phyloP scores from a whole-genome alignment of 805 yeast species.

The Metschnikowia orientalis region DNA sequence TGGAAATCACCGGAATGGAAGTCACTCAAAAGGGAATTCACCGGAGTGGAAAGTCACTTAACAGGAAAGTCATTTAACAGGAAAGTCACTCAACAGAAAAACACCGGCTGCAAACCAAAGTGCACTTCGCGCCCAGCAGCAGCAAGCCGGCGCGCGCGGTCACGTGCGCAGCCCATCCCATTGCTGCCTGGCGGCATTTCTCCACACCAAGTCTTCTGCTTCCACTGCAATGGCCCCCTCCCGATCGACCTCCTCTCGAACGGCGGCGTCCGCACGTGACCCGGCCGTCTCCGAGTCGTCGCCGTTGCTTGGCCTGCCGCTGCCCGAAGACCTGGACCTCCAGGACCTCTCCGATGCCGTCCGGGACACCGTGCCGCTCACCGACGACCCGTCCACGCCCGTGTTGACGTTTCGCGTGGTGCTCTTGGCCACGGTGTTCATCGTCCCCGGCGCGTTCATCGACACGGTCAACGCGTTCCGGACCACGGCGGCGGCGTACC shows the following conservation, averaged over 20 bases:
- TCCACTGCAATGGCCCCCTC: too few relatives aligned
- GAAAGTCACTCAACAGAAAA: too few relatives aligned
- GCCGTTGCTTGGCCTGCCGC: conserved; percentile 1
- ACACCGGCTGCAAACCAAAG: too few relatives aligned
- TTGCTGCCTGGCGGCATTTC: too few relatives aligned
- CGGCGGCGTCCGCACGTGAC: neutral
- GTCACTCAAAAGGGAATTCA: too few relatives aligned
- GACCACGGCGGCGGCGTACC: conserved; percentile 46
- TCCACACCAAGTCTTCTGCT: too few relatives aligned
- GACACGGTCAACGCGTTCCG: conserved; percentile 41
- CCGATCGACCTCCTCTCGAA: too few relatives aligned
- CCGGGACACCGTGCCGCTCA: conserved; percentile 33
- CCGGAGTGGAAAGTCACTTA: too few relatives aligned
- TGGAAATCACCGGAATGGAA: too few relatives aligned
- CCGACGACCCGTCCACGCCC: conserved; percentile 38
- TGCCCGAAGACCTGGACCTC: conserved; percentile 19
- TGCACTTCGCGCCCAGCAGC: too few relatives aligned
- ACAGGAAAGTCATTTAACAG: too few relatives aligned
- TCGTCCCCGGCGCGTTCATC: conserved; percentile 40
- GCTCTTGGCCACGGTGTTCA: conserved; percentile 29
- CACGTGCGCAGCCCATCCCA: neutral
- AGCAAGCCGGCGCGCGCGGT: too few relatives aligned
- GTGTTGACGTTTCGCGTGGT: conserved; percentile 36
- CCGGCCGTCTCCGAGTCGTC: neutral
- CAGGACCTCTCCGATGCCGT: conserved; percentile 28